These are phyloP conservation scores for Cercis canadensis DNA, from an alignment of 306 rosid species.

Conservation along the genomic window DNA sequence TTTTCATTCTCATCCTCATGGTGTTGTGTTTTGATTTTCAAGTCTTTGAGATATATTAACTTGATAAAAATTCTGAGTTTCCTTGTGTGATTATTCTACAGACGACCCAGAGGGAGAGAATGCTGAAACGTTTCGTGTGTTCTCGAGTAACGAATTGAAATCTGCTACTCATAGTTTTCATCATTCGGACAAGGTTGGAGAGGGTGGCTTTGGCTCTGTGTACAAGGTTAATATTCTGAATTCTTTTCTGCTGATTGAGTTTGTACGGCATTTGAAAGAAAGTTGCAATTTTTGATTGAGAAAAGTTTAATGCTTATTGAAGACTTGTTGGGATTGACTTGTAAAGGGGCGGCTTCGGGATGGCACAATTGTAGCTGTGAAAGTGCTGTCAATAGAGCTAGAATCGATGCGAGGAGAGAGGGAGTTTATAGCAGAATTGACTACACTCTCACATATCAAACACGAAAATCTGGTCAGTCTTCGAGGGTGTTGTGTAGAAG, in stretches of 20 bases:
- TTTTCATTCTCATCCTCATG: background rate
- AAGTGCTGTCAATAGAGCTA: constrained; percentile 72
- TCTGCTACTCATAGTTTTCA: constrained; percentile 65
- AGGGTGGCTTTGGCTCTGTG: constrained; percentile 89
- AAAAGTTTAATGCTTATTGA: background rate
- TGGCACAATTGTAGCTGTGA: constrained; percentile 74
- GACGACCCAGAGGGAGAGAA: constrained; percentile 42
- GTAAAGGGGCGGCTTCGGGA: constrained; percentile 72
- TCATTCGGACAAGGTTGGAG: constrained; percentile 66
- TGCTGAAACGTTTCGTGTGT: constrained; percentile 63
- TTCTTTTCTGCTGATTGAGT: background rate
- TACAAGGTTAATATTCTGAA: constrained; percentile 58
- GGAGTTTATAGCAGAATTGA: constrained; percentile 81
- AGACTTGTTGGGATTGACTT: constrained; percentile 39
- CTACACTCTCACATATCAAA: constrained; percentile 67
- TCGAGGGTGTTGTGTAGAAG: constrained; percentile 85
- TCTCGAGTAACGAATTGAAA: constrained; percentile 67
- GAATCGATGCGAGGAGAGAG: constrained; percentile 92
- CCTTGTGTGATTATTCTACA: constrained; percentile 10
- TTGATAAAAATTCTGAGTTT: background rate
- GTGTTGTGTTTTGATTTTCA: background rate
- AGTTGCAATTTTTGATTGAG: background rate
- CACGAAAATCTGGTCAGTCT: constrained; percentile 83
- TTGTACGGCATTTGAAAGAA: background rate
- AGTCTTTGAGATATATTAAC: constrained; percentile 2